Conservation (phyloP, 164 flowering plant genomes). For the Dillenia suffruticosa region DNA sequence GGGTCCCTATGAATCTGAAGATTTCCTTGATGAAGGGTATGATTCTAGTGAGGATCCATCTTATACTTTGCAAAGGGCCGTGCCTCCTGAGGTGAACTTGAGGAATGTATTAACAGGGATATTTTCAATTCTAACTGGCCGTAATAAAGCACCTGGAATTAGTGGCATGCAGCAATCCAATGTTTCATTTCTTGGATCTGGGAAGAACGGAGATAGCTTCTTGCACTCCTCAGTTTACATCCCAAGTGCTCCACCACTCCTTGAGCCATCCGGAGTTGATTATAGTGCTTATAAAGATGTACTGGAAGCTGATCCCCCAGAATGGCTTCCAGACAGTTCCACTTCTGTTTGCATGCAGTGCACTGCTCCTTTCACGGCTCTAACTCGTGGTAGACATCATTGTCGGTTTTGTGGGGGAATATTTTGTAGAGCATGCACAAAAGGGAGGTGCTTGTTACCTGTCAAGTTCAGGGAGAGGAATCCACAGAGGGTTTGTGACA, state of each 20-base stretch:
- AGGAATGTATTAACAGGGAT: constrained; percentile 81
- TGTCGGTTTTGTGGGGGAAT: constrained; percentile 97
- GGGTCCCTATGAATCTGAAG: constrained; percentile 41
- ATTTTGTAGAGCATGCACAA: constrained; percentile 75
- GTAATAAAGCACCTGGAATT: constrained; percentile 29
- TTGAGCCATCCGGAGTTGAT: constrained; percentile 48
- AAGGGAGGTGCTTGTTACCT: constrained; percentile 90
- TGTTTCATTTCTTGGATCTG: constrained; percentile 69
- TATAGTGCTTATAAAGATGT: constrained; percentile 65
- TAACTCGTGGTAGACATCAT: constrained; percentile 94
- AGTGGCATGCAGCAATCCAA: constrained; percentile 32
- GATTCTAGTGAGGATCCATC: constrained; percentile 38
- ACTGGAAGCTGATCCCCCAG: constrained; percentile 87
- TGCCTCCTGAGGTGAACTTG: constrained; percentile 70
- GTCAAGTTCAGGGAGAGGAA: constrained; percentile 83
- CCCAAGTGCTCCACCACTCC: constrained; percentile 97
- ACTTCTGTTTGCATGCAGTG: constrained; percentile 80
- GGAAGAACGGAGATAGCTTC: constrained; percentile 73
- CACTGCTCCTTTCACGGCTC: constrained; percentile 66
- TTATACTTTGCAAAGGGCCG: constrained; percentile 13
- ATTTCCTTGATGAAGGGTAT: constrained; percentile 51
- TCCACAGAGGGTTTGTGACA: constrained; percentile 93
- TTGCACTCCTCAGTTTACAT: constrained; percentile 76
- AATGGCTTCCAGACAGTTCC: constrained; percentile 92
- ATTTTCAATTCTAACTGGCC: constrained; percentile 70